phyloP scores from a whole-genome alignment of 768 basidiomycete genomes.

The Mycena pura region DNA sequence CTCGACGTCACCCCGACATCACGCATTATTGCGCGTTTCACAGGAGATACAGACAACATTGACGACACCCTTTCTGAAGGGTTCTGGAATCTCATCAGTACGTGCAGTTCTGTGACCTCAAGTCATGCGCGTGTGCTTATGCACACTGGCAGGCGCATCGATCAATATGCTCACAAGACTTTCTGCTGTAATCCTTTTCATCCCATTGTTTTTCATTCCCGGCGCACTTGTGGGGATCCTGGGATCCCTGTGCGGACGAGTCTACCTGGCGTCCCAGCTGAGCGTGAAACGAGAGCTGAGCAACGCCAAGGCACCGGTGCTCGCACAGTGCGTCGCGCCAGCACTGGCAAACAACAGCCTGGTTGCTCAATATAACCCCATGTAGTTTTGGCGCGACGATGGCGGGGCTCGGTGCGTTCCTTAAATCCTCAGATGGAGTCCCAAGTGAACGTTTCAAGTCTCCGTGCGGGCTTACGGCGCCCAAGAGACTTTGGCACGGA shows the following conservation, averaged over 20 bases:
- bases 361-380: slow-evolving; percentile 21
- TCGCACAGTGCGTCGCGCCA: too few relatives aligned
- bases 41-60: slow-evolving; percentile 50
- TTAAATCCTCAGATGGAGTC: too few relatives aligned
- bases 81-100: neutral
- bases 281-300: slow-evolving; percentile 58
- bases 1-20: slow-evolving; percentile 53
- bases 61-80: neutral
- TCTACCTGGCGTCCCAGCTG: slow-evolving; percentile 54
- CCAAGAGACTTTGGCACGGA: slow-evolving; percentile 51
- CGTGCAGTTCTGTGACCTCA: slow-evolving; percentile 14
- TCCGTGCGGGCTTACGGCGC: slow-evolving; percentile 58
- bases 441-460: too few relatives aligned
- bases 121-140: slow-evolving; percentile 7
- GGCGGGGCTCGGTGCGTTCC: slow-evolving; percentile 47
- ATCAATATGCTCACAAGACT: slow-evolving; percentile 34
- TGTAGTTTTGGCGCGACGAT: slow-evolving; percentile 44
- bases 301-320: slow-evolving; percentile 43
- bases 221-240: slow-evolving; percentile 47
- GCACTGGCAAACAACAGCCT: slow-evolving; percentile 44
- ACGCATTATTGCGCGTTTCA: slow-evolving; percentile 70
- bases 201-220: slow-evolving; percentile 54
- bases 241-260: slow-evolving; percentile 52
- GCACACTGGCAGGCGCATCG: neutral
- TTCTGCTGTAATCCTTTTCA: slow-evolving; percentile 51